A percentile compares a stretch with the other conserved stretches of the same genome.
These are phyloP conservation scores for Alternaria angustiovoidea DNA, from an alignment of 2,329 filamentous ascomycete genomes.

Conservation along the genomic window DNA sequence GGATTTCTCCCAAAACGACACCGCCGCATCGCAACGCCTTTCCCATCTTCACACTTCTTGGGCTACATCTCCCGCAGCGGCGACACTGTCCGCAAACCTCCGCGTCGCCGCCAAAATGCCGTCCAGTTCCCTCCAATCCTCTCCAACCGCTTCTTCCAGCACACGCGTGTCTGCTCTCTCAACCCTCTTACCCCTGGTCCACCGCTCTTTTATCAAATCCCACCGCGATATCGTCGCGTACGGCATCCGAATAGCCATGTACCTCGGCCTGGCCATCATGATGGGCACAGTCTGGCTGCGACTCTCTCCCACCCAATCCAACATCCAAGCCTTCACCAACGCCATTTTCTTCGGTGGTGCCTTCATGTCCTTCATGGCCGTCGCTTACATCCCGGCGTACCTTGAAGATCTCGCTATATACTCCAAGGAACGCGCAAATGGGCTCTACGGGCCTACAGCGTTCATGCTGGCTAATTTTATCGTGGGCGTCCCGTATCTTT, in stretches of 20 bases:
- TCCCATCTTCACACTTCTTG: constrained; percentile 64
- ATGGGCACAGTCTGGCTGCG: constrained; percentile 90
- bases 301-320: constrained; percentile 70
- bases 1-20: constrained; percentile 69
- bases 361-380: constrained; percentile 63
- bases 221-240: constrained; percentile 87
- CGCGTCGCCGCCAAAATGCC: constrained; percentile 9
- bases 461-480: constrained; percentile 83
- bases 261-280: constrained; percentile 79
- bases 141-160: neutral
- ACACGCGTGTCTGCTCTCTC: constrained; percentile 56
- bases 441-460: constrained; percentile 76
- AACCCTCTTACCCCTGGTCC: constrained; percentile 71
- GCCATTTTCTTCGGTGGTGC: constrained; percentile 69
- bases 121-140: neutral
- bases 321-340: constrained; percentile 84
- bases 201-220: constrained; percentile 82
- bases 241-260: constrained; percentile 83
- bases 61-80: constrained; percentile 58
- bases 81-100: constrained; percentile 33
- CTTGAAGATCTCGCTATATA: constrained; percentile 79
- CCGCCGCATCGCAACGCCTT: constrained; percentile 59
- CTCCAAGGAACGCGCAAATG: constrained; percentile 81
- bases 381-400: constrained; percentile 85
- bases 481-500: constrained; percentile 81